Percentiles rank a stretch among this genome's conserved stretches.
Evolutionary conservation across 2,329 filamentous ascomycete species (phyloP).

Genomic region (Nigrospora sphaerica): DNA sequence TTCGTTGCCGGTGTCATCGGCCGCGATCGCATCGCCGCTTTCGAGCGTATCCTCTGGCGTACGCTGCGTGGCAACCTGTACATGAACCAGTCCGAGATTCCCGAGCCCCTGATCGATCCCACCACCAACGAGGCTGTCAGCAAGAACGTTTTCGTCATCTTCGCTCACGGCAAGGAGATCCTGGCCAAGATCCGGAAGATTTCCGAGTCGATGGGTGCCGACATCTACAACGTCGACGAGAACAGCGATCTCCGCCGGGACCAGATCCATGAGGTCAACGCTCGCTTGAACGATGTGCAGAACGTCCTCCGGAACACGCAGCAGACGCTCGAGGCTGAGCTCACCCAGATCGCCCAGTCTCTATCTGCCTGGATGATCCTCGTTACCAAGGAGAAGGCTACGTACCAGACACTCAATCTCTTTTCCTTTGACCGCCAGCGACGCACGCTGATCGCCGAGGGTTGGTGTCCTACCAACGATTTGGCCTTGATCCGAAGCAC

Average conservation of each 20-base stretch:
- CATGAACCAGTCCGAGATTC: slow-evolving; percentile 99
- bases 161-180: slow-evolving; percentile 96
- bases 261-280: slow-evolving; percentile 97
- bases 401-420: slow-evolving; percentile 89
- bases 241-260: slow-evolving; percentile 92
- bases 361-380: slow-evolving; percentile 96
- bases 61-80: slow-evolving; percentile 96
- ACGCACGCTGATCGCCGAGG: slow-evolving; percentile 94
- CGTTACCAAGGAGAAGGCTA: slow-evolving; percentile 95
- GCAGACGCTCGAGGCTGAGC: slow-evolving; percentile 83
- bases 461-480: slow-evolving; percentile 92
- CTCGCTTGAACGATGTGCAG: slow-evolving; percentile 79
- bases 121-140: slow-evolving; percentile 83
- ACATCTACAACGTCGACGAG: slow-evolving; percentile 95
- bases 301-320: slow-evolving; percentile 95
- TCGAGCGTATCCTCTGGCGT: slow-evolving; percentile 96
- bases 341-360: slow-evolving; percentile 87
- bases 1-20: slow-evolving; percentile 96
- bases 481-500: slow-evolving; percentile 85
- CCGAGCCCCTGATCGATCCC: slow-evolving; percentile 86
- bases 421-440: slow-evolving; percentile 95
- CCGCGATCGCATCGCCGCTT: slow-evolving; percentile 85
- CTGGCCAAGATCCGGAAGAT: slow-evolving; percentile 99
- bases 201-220: slow-evolving; percentile 91
- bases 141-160: slow-evolving; percentile 99